A percentile compares a stretch with the other conserved stretches of the same genome.
phyloP scores from a whole-genome alignment of 2,329 filamentous ascomycete species.

The Hymenoscyphus fructigenus region DNA sequence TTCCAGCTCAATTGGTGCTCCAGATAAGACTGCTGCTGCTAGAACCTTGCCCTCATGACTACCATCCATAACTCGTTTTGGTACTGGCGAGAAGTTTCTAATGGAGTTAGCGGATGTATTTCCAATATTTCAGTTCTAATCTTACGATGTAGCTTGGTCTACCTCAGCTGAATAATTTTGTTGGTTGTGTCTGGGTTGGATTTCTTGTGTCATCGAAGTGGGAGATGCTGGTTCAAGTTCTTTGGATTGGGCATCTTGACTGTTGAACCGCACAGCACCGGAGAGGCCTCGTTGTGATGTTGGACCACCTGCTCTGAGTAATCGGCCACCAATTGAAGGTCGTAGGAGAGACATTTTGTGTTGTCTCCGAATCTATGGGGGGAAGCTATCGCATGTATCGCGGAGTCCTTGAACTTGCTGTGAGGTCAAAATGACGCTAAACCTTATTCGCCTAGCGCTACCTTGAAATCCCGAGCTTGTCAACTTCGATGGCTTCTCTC shows the following conservation, averaged over 20 bases:
- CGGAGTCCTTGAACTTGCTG: background rate
- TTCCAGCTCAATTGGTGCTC: constrained; percentile 90
- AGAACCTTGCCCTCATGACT: constrained; percentile 75
- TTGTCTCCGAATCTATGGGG: constrained; percentile 8
- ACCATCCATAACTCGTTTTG: constrained; percentile 85
- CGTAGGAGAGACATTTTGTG: constrained; percentile 66
- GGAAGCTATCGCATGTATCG: background rate
- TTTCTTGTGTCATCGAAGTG: constrained; percentile 7
- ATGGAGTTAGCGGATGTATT: constrained; percentile 29
- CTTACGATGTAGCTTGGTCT: constrained; percentile 91
- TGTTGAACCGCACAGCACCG: constrained; percentile 52
- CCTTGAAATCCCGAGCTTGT: constrained; percentile 3
- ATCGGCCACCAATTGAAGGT: constrained; percentile 50
- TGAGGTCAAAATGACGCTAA: background rate
- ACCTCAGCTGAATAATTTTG: constrained; percentile 79
- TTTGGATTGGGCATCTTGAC: constrained; percentile 42
- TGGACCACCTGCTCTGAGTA: constrained; percentile 49
- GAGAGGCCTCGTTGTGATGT: constrained; percentile 39
- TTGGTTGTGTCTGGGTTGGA: constrained; percentile 47
- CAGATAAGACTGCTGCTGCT: constrained; percentile 83
- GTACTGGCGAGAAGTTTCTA: constrained; percentile 87
- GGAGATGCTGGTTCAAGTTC: background rate
- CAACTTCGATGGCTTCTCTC: constrained; percentile 24
- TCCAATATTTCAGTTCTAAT: background rate
- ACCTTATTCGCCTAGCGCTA: background rate